Conservation (phyloP, 2,329 filamentous ascomycete genomes). For the Cercospora sp. region DNA sequence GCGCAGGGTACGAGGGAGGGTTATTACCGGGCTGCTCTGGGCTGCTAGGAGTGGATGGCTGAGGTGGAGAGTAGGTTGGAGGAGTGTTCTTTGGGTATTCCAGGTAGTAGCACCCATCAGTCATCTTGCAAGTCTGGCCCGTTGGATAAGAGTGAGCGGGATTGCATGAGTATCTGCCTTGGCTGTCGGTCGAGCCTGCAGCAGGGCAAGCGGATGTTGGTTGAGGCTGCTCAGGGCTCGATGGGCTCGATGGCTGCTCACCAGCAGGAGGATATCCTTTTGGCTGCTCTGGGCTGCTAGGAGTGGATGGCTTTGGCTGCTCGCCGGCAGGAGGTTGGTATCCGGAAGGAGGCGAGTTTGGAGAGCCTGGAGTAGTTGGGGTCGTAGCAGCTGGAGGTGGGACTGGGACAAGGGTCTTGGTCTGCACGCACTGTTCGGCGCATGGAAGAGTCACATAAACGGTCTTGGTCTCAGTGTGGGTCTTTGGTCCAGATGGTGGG, state of each 20-base stretch:
- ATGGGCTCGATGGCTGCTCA: not conserved
- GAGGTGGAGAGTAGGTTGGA: not conserved
- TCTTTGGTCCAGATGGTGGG: not conserved
- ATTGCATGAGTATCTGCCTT: slow-evolving; percentile 20
- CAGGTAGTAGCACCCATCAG: slow-evolving; percentile 22
- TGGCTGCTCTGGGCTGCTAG: no score
- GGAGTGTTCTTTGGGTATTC: slow-evolving; percentile 14
- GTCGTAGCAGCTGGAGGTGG: slow-evolving; percentile 1
- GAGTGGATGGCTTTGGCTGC: no score
- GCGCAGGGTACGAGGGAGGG: no score
- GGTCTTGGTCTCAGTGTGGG: not conserved
- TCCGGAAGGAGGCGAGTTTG: not conserved
- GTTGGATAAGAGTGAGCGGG: slow-evolving; percentile 27
- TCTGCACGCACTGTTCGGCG: slow-evolving; percentile 9
- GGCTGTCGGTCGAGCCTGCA: slow-evolving; percentile 6
- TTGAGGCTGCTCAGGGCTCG: not conserved
- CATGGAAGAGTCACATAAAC: slow-evolving; percentile 13
- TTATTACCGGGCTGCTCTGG: no score
- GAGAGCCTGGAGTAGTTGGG: not conserved
- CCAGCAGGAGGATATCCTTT: not conserved
- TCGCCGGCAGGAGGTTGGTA: not conserved
- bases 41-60: no score
- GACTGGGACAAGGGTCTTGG: slow-evolving; percentile 11
- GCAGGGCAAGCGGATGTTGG: slow-evolving; percentile 15
- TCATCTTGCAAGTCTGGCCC: slow-evolving; percentile 24